Conservation (phyloP, 805 yeast species). For the Zygosaccharomyces bisporus region DNA sequence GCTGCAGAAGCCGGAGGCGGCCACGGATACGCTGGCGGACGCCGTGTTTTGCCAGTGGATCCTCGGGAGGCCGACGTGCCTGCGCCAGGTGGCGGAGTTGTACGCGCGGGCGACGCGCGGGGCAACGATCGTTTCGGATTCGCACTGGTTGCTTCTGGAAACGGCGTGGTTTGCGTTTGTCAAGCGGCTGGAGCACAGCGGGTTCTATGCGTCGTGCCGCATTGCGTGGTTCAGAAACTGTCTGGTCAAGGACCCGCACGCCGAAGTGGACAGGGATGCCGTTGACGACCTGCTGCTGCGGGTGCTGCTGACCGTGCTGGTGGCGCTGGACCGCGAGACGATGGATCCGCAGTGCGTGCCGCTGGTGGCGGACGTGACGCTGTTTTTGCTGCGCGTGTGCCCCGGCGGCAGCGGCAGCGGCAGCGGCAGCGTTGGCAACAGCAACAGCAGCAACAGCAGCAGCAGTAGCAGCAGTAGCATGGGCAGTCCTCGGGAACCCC, state of each 20-base stretch:
- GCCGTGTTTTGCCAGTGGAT: constrained; percentile 18
- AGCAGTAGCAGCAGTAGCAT: not conserved
- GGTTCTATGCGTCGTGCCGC: constrained; percentile 4
- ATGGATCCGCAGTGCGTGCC: constrained; percentile 12
- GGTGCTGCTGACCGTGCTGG: constrained; percentile 17
- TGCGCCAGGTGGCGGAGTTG: not conserved
- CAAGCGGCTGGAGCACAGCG: constrained; percentile 9
- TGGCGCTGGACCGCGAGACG: constrained; percentile 6
- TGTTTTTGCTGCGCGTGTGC: constrained; percentile 19
- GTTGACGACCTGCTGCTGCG: constrained; percentile 19
- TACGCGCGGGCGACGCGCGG: not conserved
- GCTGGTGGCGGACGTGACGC: constrained; percentile 19
- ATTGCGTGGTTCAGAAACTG: constrained; percentile 10
- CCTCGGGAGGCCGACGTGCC: constrained; percentile 1
- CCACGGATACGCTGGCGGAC: constrained; percentile 9
- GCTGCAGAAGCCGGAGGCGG: not conserved
- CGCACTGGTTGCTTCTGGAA: constrained; percentile 27
- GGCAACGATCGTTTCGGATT: constrained; percentile 7
- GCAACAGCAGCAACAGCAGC: not conserved
- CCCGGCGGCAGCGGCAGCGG: constrained; percentile 8
- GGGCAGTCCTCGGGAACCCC: not conserved
- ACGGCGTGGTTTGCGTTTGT: constrained; percentile 30
- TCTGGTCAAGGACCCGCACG: constrained; percentile 14
- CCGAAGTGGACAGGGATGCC: constrained; percentile 9
- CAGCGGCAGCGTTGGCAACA: constrained; percentile 7